Evolutionary conservation across 305 asterid species (phyloP), one percentile per base, ranked within the genome.

Genomic region (Fraxinus velutina): DNA sequence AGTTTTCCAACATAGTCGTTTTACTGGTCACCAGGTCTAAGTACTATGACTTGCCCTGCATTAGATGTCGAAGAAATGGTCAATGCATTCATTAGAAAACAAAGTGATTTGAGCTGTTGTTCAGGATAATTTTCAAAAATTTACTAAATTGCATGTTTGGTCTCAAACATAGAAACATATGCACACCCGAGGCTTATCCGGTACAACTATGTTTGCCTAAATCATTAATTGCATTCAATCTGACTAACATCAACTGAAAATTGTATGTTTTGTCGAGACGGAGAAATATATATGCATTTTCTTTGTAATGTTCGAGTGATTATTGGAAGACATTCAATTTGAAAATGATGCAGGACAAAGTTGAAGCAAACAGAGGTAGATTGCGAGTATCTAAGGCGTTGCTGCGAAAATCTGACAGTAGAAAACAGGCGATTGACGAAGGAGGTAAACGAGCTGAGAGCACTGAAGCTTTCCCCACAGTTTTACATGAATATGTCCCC

Each of bases 331-430:
- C 17, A 12, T 22, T 66, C 4, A 9, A 24, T 24, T 68, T 44
- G 3, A 13, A 29, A 76, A 80, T 50, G n/a, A 15, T 83, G 85
- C 92, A 96, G 99, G 95, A 96, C 98, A 0, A 96, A 96, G 87
- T 79, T 96, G 94, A 96, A 94, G 90, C 99, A 96, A 80, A 94
- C 98, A 0, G 99, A 96, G 89, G 93, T 96, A 0, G 99, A 94
- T 77, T 96, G 97, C 37, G 99, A 96, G 84, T 92, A 93, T 82
- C 89, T 96, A 75, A 78, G 93, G 84, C 94, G 95, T 3, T 96
- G 98, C 66, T 96, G 98, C 37, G 98, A 94, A 73, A 90, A 90
- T 80, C 90, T 96, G 33, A 92, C 97, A 0, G 95, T 91, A 68
- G 98, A 96, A 70, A 96, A 96, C 82, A 81, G 96, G 3, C 89